A percentile compares a stretch with the other conserved stretches of the same genome.
Evolutionary conservation across 2,329 filamentous ascomycete species (phyloP).

Genomic region (Colletotrichum sp.): DNA sequence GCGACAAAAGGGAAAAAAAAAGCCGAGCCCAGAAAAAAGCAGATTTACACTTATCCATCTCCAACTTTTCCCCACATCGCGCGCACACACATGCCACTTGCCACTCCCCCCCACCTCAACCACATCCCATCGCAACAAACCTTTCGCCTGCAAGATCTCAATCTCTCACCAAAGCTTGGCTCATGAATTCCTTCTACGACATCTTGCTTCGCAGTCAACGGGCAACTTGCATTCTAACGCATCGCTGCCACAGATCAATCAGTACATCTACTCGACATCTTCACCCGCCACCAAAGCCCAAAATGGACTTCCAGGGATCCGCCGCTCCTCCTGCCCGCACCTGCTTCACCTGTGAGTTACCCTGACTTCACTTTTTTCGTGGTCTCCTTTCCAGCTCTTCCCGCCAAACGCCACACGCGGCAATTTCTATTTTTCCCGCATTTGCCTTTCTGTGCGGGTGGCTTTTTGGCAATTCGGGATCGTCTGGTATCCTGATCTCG

Average conservation of each 20-base stretch:
- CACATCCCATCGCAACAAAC: constrained; percentile 2
- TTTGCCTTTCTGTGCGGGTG: constrained; percentile 8
- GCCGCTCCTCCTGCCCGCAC: constrained; percentile 36
- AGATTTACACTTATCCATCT: constrained; percentile 11
- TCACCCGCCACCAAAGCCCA: constrained; percentile 21
- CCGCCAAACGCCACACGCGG: not conserved
- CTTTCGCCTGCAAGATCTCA: not conserved
- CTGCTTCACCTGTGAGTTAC: constrained; percentile 57
- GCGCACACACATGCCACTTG: constrained; percentile 24
- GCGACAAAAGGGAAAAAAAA: not conserved
- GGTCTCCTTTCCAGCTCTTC: not conserved
- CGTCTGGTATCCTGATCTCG: not conserved
- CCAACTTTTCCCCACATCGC: constrained; percentile 21
- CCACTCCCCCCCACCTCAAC: constrained; percentile 14
- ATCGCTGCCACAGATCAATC: not conserved
- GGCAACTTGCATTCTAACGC: not conserved
- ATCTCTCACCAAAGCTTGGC: constrained; percentile 5
- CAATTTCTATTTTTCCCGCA: not conserved
- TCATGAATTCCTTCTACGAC: not conserved
- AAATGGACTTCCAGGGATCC: constrained; percentile 38
- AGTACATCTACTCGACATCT: not conserved
- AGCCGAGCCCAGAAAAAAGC: not conserved
- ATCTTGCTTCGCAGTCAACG: not conserved
- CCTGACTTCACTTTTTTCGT: constrained; percentile 2
- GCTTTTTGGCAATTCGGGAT: not conserved